Evolutionary conservation across 2,329 filamentous ascomycete genomes (phyloP), one percentile per base, ranked within the genome.

Genomic region (Elsinoe ampelina): DNA sequence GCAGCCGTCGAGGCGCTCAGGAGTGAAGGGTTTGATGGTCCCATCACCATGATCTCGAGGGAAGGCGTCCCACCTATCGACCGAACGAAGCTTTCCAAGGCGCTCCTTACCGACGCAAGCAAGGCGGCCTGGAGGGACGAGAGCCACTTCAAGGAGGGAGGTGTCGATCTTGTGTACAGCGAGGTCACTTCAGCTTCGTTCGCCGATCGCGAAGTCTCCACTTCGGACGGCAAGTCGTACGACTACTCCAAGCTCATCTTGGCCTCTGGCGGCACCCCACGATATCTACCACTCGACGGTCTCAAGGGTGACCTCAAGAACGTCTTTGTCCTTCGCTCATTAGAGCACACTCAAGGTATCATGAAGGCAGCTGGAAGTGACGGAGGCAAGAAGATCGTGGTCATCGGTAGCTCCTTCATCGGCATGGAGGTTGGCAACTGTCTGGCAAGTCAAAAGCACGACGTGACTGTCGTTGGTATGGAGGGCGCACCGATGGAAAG

Each of bases 391-490:
- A 96, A 95, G 71, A 83, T 98, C 62, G 89, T 95, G 47, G 79
- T 98, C 12, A 78, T 98, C 55, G 93, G 93, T 39, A 92, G 87
- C 58, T 95, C 89, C 0, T 98, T 98, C 72, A 98, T 98, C 67
- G 93, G 93, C 39, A 95, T 98, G 87, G 93, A 98, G 72, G 82
- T 95, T n/a, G 92, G 87, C 60, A 93, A 91, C 61, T 85, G 76
- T 55, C 74, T 95, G 0, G 84, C 86, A 0, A 73, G 80, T 43
- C 86, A 86, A 64, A 86, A 86, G 65, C 95, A 98, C 69, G 75
- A 84, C 7, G 90, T 98, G 13, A 86, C 86, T 6, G 83, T 97
- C 39, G 77, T 98, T 19, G 93, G 93, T 36, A 92, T 91, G 86
- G 90, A 95, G 67, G 82, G 82, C 58, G 83, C 83, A 11, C 92